A percentile compares a stretch with the other conserved stretches of the same genome.
Evolutionary conservation across 257 asterid species (phyloP).

Genomic region (Solanum appendiculatum): DNA sequence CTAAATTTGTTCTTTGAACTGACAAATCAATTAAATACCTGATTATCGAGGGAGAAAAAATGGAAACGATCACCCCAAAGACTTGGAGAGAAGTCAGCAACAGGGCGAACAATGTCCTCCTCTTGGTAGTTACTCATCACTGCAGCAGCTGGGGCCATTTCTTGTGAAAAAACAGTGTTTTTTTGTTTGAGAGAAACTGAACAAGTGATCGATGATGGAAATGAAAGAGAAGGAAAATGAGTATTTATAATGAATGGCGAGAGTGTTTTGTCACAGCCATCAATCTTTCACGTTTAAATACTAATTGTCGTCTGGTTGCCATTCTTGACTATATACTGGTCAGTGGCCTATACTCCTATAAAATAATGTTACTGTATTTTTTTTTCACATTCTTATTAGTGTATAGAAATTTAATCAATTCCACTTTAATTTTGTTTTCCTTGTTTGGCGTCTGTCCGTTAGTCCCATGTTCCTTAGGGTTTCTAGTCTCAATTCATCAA

Average conservation of each 20-base stretch:
- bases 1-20: neutral
- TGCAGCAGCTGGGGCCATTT: neutral
- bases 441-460: neutral
- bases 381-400: no score
- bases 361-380: no score
- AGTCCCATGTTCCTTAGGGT: neutral
- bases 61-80: slow-evolving; percentile 25
- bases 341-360: no score
- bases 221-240: neutral
- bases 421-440: neutral
- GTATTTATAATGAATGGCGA: neutral
- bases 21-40: neutral
- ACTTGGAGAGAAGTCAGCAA: slow-evolving; percentile 19
- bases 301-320: neutral
- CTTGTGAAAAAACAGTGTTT: neutral
- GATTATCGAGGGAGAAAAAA: neutral
- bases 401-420: neutral
- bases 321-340: neutral
- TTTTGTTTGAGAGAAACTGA: neutral
- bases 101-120: slow-evolving; percentile 13
- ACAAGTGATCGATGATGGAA: neutral
- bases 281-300: neutral
- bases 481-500: neutral
- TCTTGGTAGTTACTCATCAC: neutral
- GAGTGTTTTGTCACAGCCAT: neutral